Base-by-base conservation (phyloP, 73 alveolate species). In the Paramecium sonneborni region DNA sequence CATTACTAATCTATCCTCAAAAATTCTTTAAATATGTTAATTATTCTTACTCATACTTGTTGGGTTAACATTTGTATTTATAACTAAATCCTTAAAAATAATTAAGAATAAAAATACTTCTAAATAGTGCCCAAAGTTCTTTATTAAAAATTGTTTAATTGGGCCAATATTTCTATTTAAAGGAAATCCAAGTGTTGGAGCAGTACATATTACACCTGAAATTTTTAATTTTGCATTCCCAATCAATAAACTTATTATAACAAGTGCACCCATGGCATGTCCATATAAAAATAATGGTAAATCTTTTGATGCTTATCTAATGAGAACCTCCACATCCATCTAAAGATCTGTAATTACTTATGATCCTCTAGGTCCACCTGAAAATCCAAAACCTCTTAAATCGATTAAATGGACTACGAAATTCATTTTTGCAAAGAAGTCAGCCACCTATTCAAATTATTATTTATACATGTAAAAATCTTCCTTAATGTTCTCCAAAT, bases 241-340 rank as follows among this genome's bases (percentile, higher is more conserved):
- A 76, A 94, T 76, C 14, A 95, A 72, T 72, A 93, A 87, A 8
- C 98, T 52, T 11, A 95, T 82, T 32, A 92, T 67, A 12, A 96
- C 79, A 43, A 94, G 56, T 3, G 97, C 98, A 12, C 99, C 99
- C 98, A 96, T 95, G 44, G 98, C 95, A 56, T 96, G 99, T 4
- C 98, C 98, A 85, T 86, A 96, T 23, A 96, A 38, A 91, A 96
- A 96, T 28, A 93, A 85, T 1, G 99, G 99, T 28, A 95, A 56
- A 26, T 92, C 94, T 20, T 95, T 92, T 30, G 85, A 68, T 3
- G 88, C 96, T 68, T 93, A 85, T 46, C 94, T 70, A 30, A 96
- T 93, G 26, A 96, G 67, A 23, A 74, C 85, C 14, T 85, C 94
- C 11, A 96, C 92, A 88, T 96, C 99, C 35, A 85, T 23, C 35